phyloP scores from a whole-genome alignment of 2,329 filamentous ascomycete species.

The Nectriaceae sp. region DNA sequence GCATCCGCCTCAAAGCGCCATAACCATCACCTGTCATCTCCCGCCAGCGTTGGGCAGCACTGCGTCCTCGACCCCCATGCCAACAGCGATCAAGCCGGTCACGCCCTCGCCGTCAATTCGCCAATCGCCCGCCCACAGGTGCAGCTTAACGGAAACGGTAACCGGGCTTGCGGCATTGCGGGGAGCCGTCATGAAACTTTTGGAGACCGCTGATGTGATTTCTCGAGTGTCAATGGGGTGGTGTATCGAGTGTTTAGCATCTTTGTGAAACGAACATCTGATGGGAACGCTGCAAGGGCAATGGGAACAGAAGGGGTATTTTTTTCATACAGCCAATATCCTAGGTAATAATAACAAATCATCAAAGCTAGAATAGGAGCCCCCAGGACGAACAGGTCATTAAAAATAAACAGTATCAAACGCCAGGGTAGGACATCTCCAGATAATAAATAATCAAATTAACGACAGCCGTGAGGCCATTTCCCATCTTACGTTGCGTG shows the following conservation, averaged over 20 bases:
- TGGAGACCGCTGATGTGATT: too few species aligned
- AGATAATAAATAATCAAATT: background rate
- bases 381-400: background rate
- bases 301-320: background rate
- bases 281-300: too few species aligned
- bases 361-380: background rate
- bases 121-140: too few species aligned
- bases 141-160: too few species aligned
- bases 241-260: too few species aligned
- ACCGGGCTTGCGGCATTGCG: too few species aligned
- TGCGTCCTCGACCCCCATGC: background rate
- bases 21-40: background rate
- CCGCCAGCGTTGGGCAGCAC: conserved; percentile 3
- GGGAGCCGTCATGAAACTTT: too few species aligned
- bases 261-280: too few species aligned
- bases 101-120: background rate
- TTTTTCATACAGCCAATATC: background rate
- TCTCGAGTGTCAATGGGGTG: too few species aligned
- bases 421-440: background rate
- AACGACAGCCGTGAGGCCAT: conserved; percentile 27
- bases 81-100: background rate
- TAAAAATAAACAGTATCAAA: background rate
- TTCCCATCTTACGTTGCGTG: conserved; percentile 29
- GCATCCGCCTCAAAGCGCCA: too few species aligned
- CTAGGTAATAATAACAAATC: background rate